Evolutionary conservation across 2,329 filamentous ascomycete species (phyloP).

Genomic region (Diaporthe vaccinii): DNA sequence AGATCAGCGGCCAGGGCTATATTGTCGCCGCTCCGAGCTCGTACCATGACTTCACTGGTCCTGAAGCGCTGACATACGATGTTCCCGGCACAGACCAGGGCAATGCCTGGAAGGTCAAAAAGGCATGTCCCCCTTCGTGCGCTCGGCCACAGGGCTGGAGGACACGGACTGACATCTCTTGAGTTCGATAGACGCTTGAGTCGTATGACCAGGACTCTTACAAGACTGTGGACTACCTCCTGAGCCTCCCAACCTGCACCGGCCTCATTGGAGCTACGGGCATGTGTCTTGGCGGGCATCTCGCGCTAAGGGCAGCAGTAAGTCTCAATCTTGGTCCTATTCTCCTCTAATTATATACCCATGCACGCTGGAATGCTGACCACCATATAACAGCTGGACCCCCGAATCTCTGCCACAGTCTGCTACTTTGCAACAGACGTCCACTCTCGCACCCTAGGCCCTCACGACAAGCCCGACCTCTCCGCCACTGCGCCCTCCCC

Average conservation of each 20-base stretch:
- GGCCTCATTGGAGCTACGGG: slow-evolving; percentile 84
- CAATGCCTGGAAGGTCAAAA: slow-evolving; percentile 87
- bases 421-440: slow-evolving; percentile 96
- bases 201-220: slow-evolving; percentile 88
- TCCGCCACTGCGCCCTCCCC: slow-evolving; percentile 53
- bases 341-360: background rate
- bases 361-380: slow-evolving; percentile 31
- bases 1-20: slow-evolving; percentile 93
- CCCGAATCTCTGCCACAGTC: slow-evolving; percentile 80
- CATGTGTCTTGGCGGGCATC: slow-evolving; percentile 95
- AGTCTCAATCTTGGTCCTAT: slow-evolving; percentile 43
- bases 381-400: slow-evolving; percentile 69
- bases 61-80: slow-evolving; percentile 87
- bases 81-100: slow-evolving; percentile 88
- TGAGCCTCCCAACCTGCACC: slow-evolving; percentile 82
- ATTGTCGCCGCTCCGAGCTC: slow-evolving; percentile 92
- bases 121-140: slow-evolving; percentile 60
- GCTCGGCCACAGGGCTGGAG: background rate
- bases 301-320: slow-evolving; percentile 74
- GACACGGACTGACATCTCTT: background rate
- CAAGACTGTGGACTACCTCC: slow-evolving; percentile 76
- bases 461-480: slow-evolving; percentile 62
- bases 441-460: slow-evolving; percentile 82
- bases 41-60: slow-evolving; percentile 93
- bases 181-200: slow-evolving; percentile 73